Percentiles rank a stretch among this genome's conserved stretches.
Conservation (phyloP, 1,284 basidiomycete species). For the Trichosporon asahii region DNA sequence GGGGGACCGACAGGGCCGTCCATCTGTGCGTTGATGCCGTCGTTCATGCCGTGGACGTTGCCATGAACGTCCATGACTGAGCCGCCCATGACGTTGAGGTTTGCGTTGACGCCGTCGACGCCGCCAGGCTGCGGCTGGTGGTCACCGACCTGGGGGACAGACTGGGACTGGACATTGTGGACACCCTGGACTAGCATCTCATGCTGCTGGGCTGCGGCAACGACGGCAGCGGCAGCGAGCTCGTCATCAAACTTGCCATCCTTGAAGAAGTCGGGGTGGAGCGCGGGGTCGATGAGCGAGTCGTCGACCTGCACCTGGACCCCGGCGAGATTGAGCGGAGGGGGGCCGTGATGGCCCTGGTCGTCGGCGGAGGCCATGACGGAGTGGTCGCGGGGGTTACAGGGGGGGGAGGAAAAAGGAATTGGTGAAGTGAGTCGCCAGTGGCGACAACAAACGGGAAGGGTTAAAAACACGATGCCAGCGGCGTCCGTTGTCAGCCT, state of each 20-base stretch:
- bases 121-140: conserved; percentile 9
- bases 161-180: not conserved
- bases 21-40: conserved; percentile 1
- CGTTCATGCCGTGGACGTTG: conserved; percentile 14
- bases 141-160: not conserved
- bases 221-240: conserved; percentile 22
- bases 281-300: conserved; percentile 24
- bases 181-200: conserved; percentile 9
- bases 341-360: conserved; percentile 12
- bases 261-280: conserved; percentile 23
- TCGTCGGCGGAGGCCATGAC: conserved; percentile 12
- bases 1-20: conserved; percentile 2
- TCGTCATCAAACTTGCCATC: conserved; percentile 26
- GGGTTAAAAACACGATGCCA: not conserved
- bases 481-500: not conserved
- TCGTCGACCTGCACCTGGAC: conserved; percentile 22
- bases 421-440: conserved; percentile 5
- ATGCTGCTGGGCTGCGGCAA: conserved; percentile 21
- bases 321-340: conserved; percentile 27
- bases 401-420: conserved; percentile 13
- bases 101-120: not conserved
- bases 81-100: conserved; percentile 2
- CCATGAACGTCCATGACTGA: conserved; percentile 9
- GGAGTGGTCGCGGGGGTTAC: not conserved
- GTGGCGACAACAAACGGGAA: conserved; percentile 7